Evolutionary conservation across 2,329 filamentous ascomycete genomes (phyloP).

Genomic region (Graphium sp.): DNA sequence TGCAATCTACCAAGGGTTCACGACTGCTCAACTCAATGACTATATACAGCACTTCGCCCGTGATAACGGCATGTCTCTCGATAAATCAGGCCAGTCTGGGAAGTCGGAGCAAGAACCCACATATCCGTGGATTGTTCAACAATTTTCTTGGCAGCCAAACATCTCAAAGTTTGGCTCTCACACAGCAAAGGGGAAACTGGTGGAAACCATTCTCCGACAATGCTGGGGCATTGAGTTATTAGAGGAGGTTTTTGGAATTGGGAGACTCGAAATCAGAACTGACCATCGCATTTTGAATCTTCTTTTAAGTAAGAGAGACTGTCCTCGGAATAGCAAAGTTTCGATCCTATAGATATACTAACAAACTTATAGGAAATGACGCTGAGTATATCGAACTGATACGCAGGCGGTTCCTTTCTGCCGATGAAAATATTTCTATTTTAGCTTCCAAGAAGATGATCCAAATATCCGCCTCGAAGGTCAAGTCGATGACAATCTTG

Average conservation of each 20-base stretch:
- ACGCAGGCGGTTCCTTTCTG: not conserved
- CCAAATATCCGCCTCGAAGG: slow-evolving; percentile 5
- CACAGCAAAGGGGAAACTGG: slow-evolving; percentile 21
- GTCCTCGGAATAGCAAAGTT: too few relatives aligned
- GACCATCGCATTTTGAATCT: slow-evolving; percentile 22
- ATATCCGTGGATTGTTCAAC: slow-evolving; percentile 24
- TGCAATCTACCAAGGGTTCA: slow-evolving; percentile 26
- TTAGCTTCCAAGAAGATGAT: slow-evolving; percentile 6
- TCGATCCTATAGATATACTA: not conserved
- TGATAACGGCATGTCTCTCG: slow-evolving; percentile 1
- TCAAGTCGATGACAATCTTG: slow-evolving; percentile 12
- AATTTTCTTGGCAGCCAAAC: slow-evolving; percentile 23
- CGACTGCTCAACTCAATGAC: slow-evolving; percentile 21
- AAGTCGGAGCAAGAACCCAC: slow-evolving; percentile 2
- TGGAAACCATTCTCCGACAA: slow-evolving; percentile 24
- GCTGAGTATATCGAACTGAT: not conserved
- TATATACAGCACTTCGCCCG: slow-evolving; percentile 17
- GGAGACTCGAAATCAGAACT: slow-evolving; percentile 21
- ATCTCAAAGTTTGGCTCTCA: slow-evolving; percentile 6
- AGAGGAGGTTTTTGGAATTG: slow-evolving; percentile 24
- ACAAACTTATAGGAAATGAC: not conserved
- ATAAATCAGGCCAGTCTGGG: not conserved
- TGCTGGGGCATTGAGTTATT: slow-evolving; percentile 32
- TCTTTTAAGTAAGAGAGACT: slow-evolving; percentile 21
- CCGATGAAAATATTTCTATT: slow-evolving; percentile 2